Base-by-base conservation (phyloP, 208 protist species). In the Acanthamoeba sp. region DNA sequence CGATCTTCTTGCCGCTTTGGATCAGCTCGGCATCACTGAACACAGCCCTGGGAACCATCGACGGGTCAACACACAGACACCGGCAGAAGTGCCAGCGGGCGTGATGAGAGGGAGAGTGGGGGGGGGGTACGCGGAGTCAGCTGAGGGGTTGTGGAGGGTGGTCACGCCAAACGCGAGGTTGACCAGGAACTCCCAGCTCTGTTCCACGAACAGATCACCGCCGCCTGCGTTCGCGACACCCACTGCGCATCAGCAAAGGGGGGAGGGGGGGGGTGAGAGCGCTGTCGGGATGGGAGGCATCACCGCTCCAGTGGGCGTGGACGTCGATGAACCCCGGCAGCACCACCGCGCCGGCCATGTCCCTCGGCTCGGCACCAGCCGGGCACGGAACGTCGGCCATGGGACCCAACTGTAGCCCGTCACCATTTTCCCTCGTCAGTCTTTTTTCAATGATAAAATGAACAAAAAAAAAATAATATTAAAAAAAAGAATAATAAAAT, bases 81-180 rank as follows among this genome's bases (percentile, higher is more conserved):
- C n/a, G n/a, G n/a, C n/a, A n/a, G n/a, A n/a, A n/a, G n/a, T n/a
- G n/a, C n/a, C n/a, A n/a, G n/a, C n/a, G n/a, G n/a, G n/a, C n/a
- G 48, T 55, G 48, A 55, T 55, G 48, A 55, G 48, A 6, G 16
- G 6, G 9, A 66, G 27, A 10, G 59, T 48, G 45, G 10, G 45
- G 45, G 45, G 45, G 45, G 40, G n/a, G 38, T 59, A 59, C 82
- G 0, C 36, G 6, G 87, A 66, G 59, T 94, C 91, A 40, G 69
- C 38, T 0, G 91, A 94, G 24, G 91, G 91, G 32, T 94, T 94
- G 59, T 94, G 91, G 12, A 94, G n/a, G 45, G 91, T 94, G 1
- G 91, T 94, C 7, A 94, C 91, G 36, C 91, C 91, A 91, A 91
- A 94, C 9, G 91, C 91, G 14, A 94, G 91, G 9, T 88, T 90